Evolutionary conservation across 805 yeast genomes (phyloP), one percentile per base, ranked within the genome.

Genomic region (Tetrapisispora arboricola): DNA sequence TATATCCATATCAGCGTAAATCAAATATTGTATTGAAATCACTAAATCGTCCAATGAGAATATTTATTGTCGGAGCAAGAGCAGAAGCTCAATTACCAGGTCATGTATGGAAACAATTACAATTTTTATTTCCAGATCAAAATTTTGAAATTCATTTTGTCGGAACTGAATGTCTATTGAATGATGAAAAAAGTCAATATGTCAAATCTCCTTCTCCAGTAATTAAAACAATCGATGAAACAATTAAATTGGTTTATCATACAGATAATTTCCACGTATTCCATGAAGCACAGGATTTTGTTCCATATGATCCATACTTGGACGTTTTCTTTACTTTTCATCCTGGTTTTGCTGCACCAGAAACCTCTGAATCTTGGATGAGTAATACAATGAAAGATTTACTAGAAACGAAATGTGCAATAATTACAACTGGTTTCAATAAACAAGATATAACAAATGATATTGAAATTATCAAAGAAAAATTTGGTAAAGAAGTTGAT

Each of bases 271-370:
- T 92, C 77, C 86, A 87, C 57, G 90, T 83, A 30, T 71, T 83
- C 46, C 95, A 92, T 64, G 87, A 87, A 54, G 80, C 85, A 37
- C 92, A 88, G 54, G 96, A 90, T 64, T 84, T 92, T 61, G 85
- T 86, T 78, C 98, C 98, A 5, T 92, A 88, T 61, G 98, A 92
- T 61, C 98, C 99, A 34, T 92, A 90, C 63, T 73, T 85, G 58
- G 98, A 92, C 60, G 76, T 78, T 21, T 92, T 92, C 64, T 87
- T 86, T 73, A 71, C 84, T 40, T 92, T 90, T 82, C 97, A 90
- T 61, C 97, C 98, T 3, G 96, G 96, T 31, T 75, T 87, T 56
- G 80, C 85, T 16, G 82, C 92, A 7, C 83, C 84, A 12, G 95
- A 85, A 54, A 70, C 80, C 18, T 71, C 75, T 59, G 80, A 80